Evolutionary conservation across 257 asterid species (phyloP), one percentile per base, ranked within the genome.

Genomic region (Gentiana macrophylla): DNA sequence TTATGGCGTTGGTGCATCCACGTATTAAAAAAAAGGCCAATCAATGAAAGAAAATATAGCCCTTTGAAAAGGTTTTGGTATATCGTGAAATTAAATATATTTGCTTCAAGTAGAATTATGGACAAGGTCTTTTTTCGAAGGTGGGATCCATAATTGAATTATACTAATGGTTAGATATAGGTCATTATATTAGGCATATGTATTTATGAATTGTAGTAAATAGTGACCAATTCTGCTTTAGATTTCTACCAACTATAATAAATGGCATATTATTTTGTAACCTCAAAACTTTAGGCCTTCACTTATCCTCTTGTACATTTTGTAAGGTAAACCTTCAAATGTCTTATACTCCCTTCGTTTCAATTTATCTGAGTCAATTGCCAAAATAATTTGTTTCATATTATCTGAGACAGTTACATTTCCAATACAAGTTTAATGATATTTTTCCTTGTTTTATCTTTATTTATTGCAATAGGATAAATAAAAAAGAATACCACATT

Each of bases 181-280:
- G 92, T 69, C 91, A 64, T 76, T 68, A 74, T 74, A 83, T 86
- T 78, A 72, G 86, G 80, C 84, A 77, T 74, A 65, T 62, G 74
- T 86, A 86, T 86, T 86, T 81, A 83, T 83, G 90, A 77, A 65
- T 62, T 55, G 77, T 72, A 75, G 87, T 87, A 80, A 83, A 82
- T 83, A 78, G 79, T 79, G 78, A 36, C 75, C 78, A 77, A 53
- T 75, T 74, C 80, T 67, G 94, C 24, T 84, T 80, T 70, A 86
- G 79, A 72, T 72, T 78, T 76, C 78, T 78, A 80, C 96, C 89
- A 71, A 84, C 85, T 84, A 43, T 77, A 84, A 82, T 87, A 76
- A 87, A 84, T 81, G 74, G 75, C 60, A 41, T 50, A 61, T 13
- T 12, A 58, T 35, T 56, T 70, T 71, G 71, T 64, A 41, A 41